These are phyloP conservation scores for Penicillium verhagenii DNA, from an alignment of 495 filamentous ascomycete species.

Conservation along the genomic window DNA sequence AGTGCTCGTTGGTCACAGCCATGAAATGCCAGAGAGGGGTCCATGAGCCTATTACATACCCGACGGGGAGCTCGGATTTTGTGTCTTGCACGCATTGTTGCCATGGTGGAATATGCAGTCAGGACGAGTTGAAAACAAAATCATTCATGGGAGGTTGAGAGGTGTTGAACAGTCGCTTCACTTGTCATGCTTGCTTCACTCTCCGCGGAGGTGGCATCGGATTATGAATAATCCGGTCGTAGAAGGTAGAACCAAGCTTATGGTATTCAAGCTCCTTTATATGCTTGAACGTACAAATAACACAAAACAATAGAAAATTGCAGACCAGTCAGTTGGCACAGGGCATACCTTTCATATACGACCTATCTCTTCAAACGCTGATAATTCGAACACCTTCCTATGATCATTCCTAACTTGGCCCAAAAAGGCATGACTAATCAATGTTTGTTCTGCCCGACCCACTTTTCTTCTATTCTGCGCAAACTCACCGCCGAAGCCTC, in stretches of 20 bases:
- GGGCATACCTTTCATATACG: too few relatives aligned
- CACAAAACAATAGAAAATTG: too few relatives aligned
- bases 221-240: constrained; percentile 9
- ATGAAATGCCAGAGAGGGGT: not conserved
- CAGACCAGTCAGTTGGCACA: too few relatives aligned
- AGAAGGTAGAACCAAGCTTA: too few relatives aligned
- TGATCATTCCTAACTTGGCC: too few relatives aligned
- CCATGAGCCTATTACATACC: constrained; percentile 39
- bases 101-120: constrained; percentile 44
- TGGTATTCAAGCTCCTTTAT: too few relatives aligned
- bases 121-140: not conserved
- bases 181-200: not conserved
- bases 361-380: too few relatives aligned
- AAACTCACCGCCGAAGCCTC: not conserved
- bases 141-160: not conserved
- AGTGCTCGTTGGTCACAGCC: not conserved
- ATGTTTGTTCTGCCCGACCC: too few relatives aligned
- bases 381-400: too few relatives aligned
- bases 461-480: too few relatives aligned
- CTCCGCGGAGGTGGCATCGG: constrained; percentile 26
- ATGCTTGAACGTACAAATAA: too few relatives aligned
- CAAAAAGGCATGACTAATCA: too few relatives aligned
- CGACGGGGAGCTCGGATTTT: constrained; percentile 72
- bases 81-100: constrained; percentile 61
- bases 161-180: not conserved